Evolutionary conservation across 1,284 basidiomycete genomes (phyloP).

Genomic region (Papiliotrema flavescens): DNA sequence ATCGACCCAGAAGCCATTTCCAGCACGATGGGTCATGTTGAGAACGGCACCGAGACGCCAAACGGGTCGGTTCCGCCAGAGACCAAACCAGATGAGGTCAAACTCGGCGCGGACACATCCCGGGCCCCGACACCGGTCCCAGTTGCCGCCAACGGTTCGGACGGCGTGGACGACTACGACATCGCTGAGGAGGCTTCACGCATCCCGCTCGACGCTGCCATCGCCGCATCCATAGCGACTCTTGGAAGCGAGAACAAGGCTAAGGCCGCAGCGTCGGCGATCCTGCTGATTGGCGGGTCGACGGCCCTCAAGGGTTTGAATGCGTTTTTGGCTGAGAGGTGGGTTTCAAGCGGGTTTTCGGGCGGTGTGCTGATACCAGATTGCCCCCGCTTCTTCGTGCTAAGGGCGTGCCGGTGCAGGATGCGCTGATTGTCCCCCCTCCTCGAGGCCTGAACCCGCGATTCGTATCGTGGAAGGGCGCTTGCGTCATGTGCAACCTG

Average conservation of each 20-base stretch:
- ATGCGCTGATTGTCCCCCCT: constrained; percentile 82
- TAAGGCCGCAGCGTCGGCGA: constrained; percentile 80
- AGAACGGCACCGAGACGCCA: background rate
- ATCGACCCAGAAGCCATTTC: constrained; percentile 9
- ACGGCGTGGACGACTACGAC: constrained; percentile 4
- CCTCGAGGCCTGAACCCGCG: constrained; percentile 89
- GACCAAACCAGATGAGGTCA: background rate
- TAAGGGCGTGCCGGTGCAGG: constrained; percentile 80
- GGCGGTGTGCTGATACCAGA: constrained; percentile 16
- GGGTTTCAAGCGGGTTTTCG: constrained; percentile 8
- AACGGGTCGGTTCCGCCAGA: constrained; percentile 4
- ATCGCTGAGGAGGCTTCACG: constrained; percentile 73
- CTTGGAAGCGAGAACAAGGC: constrained; percentile 84
- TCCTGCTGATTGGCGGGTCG: constrained; percentile 80
- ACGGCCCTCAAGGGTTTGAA: constrained; percentile 53
- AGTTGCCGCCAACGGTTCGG: background rate
- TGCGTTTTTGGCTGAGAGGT: constrained; percentile 44
- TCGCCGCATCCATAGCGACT: constrained; percentile 83
- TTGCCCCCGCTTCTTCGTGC: constrained; percentile 64
- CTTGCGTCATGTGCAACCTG: constrained; percentile 87
- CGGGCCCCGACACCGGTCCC: background rate
- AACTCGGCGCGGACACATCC: background rate
- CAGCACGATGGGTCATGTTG: no score
- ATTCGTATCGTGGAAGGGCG: constrained; percentile 91
- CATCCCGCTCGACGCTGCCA: constrained; percentile 87